phyloP scores from a whole-genome alignment of 1,284 basidiomycete species.

The Erythrobasidium hasegawianum region DNA sequence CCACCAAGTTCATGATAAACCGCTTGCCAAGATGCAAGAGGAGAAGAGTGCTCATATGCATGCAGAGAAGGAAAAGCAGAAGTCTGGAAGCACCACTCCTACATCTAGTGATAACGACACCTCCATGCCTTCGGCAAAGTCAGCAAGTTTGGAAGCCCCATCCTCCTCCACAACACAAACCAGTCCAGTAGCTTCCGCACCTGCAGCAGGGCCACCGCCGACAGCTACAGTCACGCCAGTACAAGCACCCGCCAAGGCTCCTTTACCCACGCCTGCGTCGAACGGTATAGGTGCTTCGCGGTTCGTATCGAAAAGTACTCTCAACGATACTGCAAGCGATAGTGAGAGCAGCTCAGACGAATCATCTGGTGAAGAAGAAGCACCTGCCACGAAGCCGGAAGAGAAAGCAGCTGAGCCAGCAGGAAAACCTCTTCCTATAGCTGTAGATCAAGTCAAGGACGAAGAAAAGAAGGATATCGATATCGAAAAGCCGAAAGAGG shows the following conservation, averaged over 20 bases:
- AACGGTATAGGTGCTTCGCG: constrained; percentile 7
- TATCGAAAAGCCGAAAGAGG: neutral
- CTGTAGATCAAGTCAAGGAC: neutral
- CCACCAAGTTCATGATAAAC: constrained; percentile 77
- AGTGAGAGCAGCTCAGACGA: constrained; percentile 27
- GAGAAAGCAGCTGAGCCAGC: neutral
- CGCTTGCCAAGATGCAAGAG: constrained; percentile 82
- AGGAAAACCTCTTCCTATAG: neutral
- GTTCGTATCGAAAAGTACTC: constrained; percentile 42
- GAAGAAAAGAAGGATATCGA: neutral
- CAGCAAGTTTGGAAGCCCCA: neutral
- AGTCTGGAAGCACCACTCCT: neutral
- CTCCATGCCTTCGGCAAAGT: neutral
- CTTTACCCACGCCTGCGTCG: neutral
- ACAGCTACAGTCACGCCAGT: neutral
- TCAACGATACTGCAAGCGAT: constrained; percentile 37
- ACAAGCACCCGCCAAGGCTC: neutral
- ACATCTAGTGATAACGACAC: neutral
- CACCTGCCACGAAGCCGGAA: too few relatives aligned
- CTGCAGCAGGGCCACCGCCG: too few relatives aligned
- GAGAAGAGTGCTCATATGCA: constrained; percentile 56
- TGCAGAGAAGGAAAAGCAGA: constrained; percentile 23
- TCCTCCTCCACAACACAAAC: neutral
- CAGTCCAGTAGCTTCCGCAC: neutral
- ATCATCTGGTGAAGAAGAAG: constrained; percentile 32